Evolutionary conservation across 305 asterid species (phyloP), one percentile per base, ranked within the genome.

Genomic region (Fraxinus latifolia): DNA sequence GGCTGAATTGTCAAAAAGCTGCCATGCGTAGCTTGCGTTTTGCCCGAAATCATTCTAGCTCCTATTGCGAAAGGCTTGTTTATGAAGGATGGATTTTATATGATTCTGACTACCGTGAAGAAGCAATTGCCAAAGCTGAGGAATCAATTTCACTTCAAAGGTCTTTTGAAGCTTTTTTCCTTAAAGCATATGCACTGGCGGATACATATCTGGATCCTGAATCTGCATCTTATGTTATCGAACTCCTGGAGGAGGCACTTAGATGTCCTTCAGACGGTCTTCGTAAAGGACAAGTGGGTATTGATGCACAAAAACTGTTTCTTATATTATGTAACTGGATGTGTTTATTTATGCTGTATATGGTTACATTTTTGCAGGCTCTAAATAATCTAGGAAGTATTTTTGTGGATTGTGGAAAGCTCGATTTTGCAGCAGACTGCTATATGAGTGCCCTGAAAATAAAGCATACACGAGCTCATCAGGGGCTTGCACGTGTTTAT

Each of bases 71-170:
- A 84, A 91, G 92, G 79, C 96, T 95, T 79, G 89, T 95, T 79
- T 92, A 95, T 58, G 98, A 95, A 86, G 98, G 98, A 44, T 95
- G 98, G 98, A 86, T 95, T 79, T 88, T 95, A n/a, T 95, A 90
- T 27, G 97, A 95, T 86, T 93, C 95, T 1, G 98, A 97, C 25
- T 89, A 90, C 84, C 93, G 92, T 79, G 96, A 90, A 86, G 97
- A 92, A 87, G 97, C 98, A 77, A 86, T 93, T 76, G 89, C 93
- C 15, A 95, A 93, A 90, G 98, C 96, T 36, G 98, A 95, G 84
- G 90, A 90, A 33, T 95, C 97, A 72, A 86, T 95, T 81, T 90
- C 91, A 29, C 88, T 92, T 50, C 94, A 90, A 87, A 91, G 98
- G 86, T 95, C 98, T 7, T 95, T 95, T 53, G 98, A 95, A 84